phyloP scores from a whole-genome alignment of 164 flowering plant genomes.

The Annona cherimola region DNA sequence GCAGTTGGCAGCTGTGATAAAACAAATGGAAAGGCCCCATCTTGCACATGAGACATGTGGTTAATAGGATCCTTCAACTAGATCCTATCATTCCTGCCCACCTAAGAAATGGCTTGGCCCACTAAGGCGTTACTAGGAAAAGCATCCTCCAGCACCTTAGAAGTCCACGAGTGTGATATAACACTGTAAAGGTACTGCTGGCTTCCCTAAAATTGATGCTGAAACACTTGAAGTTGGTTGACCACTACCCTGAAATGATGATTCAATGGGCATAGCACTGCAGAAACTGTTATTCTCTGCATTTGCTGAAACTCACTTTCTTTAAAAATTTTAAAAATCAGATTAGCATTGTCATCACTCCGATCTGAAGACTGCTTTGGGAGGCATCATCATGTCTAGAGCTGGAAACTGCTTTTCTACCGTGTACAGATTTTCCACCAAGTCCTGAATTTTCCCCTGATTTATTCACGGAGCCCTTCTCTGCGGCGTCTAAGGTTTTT shows the following conservation, averaged over 20 bases:
- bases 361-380: slow-evolving; percentile 75
- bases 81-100: too few relatives aligned
- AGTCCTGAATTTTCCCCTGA: slow-evolving; percentile 53
- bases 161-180: too few relatives aligned
- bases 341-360: slow-evolving; percentile 63
- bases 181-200: slow-evolving; percentile 33
- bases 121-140: too few relatives aligned
- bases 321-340: slow-evolving; percentile 25
- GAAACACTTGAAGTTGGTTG: slow-evolving; percentile 27
- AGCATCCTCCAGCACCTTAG: too few relatives aligned
- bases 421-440: slow-evolving; percentile 54
- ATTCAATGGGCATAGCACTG: slow-evolving; percentile 14
- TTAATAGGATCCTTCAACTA: too few relatives aligned
- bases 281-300: slow-evolving; percentile 35
- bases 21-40: too few relatives aligned
- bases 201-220: slow-evolving; percentile 55
- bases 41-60: too few relatives aligned
- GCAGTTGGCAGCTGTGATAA: too few relatives aligned
- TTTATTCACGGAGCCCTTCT: slow-evolving; percentile 46
- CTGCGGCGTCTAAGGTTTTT: slow-evolving; percentile 46
- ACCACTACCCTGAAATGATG: slow-evolving; percentile 17
- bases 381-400: slow-evolving; percentile 87
- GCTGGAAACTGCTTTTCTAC: slow-evolving; percentile 67
- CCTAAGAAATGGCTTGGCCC: too few relatives aligned
- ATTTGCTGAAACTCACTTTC: slow-evolving; percentile 42